Percentiles rank a stretch among this genome's conserved stretches.
phyloP scores from a whole-genome alignment of 1,139 yeast genomes.

The Williopsis jadinii region DNA sequence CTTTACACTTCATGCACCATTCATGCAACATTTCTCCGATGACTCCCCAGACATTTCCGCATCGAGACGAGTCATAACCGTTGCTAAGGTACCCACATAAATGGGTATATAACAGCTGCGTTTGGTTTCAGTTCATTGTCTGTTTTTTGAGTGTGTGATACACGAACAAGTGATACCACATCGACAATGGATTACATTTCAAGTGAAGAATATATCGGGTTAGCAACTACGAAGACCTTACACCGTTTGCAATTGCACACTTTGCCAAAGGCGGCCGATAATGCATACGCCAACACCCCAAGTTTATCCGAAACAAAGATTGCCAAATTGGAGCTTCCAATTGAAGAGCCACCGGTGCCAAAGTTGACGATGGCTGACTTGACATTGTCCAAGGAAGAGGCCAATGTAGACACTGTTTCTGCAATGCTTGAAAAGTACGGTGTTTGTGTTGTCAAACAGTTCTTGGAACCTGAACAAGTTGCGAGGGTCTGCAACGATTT shows the following conservation, averaged over 20 bases:
- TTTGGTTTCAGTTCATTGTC: no score
- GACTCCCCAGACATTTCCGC: no score
- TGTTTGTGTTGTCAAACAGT: constrained; percentile 22
- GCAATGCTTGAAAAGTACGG: constrained; percentile 13
- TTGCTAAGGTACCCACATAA: no score
- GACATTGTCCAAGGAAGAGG: not conserved
- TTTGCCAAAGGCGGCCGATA: not conserved
- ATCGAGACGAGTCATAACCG: no score
- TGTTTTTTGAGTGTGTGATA: no score
- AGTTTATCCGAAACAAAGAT: constrained; percentile 1
- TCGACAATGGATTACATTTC: not conserved
- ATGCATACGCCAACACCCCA: not conserved
- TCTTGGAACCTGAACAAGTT: constrained; percentile 9
- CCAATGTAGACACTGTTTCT: constrained; percentile 1
- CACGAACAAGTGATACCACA: no score
- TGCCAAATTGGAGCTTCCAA: constrained; percentile 1
- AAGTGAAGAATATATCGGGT: constrained; percentile 1
- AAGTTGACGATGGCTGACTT: constrained; percentile 1
- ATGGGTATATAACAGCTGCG: no score
- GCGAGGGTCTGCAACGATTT: constrained; percentile 18
- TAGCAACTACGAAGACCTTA: not conserved
- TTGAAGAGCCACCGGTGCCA: constrained; percentile 1
- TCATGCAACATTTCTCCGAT: no score
- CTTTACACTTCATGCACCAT: no score
- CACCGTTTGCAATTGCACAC: not conserved